Evolutionary conservation across 2,329 filamentous ascomycete genomes (phyloP), one percentile per base, ranked within the genome.

Genomic region (Lachnellula suecica): DNA sequence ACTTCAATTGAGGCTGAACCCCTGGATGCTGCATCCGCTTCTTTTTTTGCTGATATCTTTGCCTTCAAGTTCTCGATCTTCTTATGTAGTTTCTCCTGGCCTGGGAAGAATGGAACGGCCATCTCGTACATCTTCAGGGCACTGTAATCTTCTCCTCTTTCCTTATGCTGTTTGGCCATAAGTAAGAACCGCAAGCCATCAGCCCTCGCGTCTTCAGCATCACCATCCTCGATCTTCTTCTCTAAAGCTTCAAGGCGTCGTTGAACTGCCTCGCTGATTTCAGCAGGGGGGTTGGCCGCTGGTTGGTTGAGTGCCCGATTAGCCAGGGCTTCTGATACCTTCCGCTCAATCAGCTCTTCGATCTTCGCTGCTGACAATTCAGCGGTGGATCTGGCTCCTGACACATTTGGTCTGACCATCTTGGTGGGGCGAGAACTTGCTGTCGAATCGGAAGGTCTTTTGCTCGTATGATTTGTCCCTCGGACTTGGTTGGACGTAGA

Each of bases 131-230:
- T 93, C 61, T 83, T 84, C 54, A 97, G 72, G 0, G 92, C 91
- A 29, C 83, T 88, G 3, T 75, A 76, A 47, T 95, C 85, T 60
- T 97, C 89, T 2, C 91, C 91, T 4, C 84, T 80, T 47, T 91
- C 89, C 66, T 92, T 91, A 65, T 95, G 89, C 68, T 97, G 91
- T 59, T 94, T 89, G 1, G 91, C 93, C 79, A 94, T 91, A n/a
- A 97, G 77, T 29, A 97, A 73, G 63, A 88, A 91, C 10, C 91
- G 88, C 24, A 97, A 71, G 0, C 93, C 94, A 57, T 96, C 90
- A 0, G 89, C 86, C 48, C 88, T 84, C 23, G 79, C 76, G 62
- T 95, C 90, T 34, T 92, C 89, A 42, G 79, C 74, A 52, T 76
- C 72, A 13, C 79, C 76, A 27, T 73, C 75, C 52, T 93, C 88